phyloP scores from a whole-genome alignment of 1,284 basidiomycete genomes.

The Tilletia horrida region DNA sequence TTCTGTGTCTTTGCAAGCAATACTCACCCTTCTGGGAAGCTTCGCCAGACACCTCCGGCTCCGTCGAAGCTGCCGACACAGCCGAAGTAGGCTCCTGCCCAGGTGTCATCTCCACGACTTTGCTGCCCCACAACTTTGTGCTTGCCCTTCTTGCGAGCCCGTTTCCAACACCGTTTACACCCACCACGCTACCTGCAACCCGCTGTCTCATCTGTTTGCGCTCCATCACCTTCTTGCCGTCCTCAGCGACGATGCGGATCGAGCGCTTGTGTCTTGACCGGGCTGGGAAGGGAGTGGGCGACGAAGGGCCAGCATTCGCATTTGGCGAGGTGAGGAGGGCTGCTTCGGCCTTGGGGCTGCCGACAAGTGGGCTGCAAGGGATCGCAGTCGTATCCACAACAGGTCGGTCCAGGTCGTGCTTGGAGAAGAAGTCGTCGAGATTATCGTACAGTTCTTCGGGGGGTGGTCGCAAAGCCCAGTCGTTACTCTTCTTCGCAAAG shows the following conservation, averaged over 20 bases:
- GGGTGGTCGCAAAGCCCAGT: slow-evolving; percentile 71
- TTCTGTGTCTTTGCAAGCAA: slow-evolving; percentile 59
- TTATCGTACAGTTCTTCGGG: slow-evolving; percentile 91
- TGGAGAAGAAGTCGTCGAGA: slow-evolving; percentile 90
- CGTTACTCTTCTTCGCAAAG: slow-evolving; percentile 21
- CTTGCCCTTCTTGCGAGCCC: slow-evolving; percentile 70
- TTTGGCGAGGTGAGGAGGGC: background rate
- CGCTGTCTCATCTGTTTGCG: slow-evolving; percentile 56
- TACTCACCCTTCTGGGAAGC: slow-evolving; percentile 38
- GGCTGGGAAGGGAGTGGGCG: slow-evolving; percentile 15
- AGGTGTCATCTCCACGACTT: slow-evolving; percentile 85
- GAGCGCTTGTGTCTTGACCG: slow-evolving; percentile 67
- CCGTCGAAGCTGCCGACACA: background rate
- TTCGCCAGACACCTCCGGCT: slow-evolving; percentile 1
- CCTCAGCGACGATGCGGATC: slow-evolving; percentile 82
- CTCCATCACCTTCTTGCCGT: slow-evolving; percentile 55
- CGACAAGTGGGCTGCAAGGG: slow-evolving; percentile 64
- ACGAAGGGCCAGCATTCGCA: background rate
- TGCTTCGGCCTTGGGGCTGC: slow-evolving; percentile 52
- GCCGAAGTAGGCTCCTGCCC: slow-evolving; percentile 55
- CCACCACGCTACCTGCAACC: slow-evolving; percentile 55
- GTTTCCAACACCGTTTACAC: background rate
- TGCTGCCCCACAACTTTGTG: slow-evolving; percentile 93
- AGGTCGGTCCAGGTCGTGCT: slow-evolving; percentile 92
- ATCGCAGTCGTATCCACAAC: slow-evolving; percentile 76